phyloP scores from a whole-genome alignment of 257 asterid genomes.

The Nicotiana noctiflora region DNA sequence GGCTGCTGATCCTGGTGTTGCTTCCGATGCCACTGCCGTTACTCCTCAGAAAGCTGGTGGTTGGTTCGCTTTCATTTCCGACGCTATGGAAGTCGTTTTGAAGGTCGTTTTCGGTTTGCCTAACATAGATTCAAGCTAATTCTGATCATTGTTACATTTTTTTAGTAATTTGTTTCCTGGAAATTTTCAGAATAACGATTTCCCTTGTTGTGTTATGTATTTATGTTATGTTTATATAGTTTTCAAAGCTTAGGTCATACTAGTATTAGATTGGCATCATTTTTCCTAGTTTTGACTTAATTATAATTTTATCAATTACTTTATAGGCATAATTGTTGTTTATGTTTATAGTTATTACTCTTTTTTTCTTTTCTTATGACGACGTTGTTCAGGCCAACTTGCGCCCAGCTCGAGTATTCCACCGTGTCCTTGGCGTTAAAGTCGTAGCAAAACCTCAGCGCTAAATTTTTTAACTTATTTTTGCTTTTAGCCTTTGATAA shows the following conservation, averaged over 20 bases:
- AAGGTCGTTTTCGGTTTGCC: constrained; percentile 36
- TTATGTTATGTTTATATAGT: neutral
- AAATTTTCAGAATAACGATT: neutral
- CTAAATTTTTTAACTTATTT: neutral
- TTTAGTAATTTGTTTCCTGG: too few relatives aligned
- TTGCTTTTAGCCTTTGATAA: neutral
- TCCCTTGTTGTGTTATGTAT: neutral
- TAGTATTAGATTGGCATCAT: neutral
- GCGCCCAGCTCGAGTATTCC: too few relatives aligned
- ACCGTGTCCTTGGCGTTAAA: neutral
- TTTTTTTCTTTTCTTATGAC: too few relatives aligned
- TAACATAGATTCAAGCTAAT: neutral
- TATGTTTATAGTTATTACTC: neutral
- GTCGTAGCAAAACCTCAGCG: neutral
- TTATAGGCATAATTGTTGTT: neutral
- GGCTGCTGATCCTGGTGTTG: constrained; percentile 41
- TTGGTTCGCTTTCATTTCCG: constrained; percentile 95
- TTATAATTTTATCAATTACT: neutral
- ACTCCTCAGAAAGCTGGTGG: constrained; percentile 69
- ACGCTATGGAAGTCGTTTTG: constrained; percentile 89
- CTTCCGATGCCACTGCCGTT: constrained; percentile 33
- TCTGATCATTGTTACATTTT: neutral
- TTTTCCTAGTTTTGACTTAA: neutral
- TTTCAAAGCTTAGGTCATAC: neutral
- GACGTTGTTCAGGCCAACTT: too few relatives aligned